A percentile compares a stretch with the other conserved stretches of the same genome.
Conservation (phyloP, 2,329 filamentous ascomycete species). For the Fusarium euwallaceae region DNA sequence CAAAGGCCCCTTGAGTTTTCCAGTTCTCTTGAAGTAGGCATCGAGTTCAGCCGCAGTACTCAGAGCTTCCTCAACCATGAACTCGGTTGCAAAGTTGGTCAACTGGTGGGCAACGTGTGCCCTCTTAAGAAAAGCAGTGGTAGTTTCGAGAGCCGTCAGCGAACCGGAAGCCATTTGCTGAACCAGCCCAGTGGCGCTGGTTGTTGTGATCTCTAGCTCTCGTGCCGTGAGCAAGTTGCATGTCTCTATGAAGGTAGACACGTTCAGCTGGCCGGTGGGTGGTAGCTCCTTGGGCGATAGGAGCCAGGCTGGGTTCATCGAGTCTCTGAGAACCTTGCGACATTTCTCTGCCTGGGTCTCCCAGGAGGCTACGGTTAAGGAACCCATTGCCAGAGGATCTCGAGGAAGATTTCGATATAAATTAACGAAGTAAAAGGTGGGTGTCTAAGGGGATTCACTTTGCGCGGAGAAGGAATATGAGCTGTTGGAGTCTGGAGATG, state of each 20-base stretch:
- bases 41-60: slow-evolving; percentile 22
- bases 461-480: neutral
- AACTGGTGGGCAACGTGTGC: slow-evolving; percentile 38
- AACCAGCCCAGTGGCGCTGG: neutral
- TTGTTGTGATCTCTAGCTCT: slow-evolving; percentile 10
- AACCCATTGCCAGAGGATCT: neutral
- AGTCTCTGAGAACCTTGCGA: slow-evolving; percentile 6
- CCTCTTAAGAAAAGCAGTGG: slow-evolving; percentile 33
- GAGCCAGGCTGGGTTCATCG: slow-evolving; percentile 15
- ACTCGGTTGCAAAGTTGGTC: slow-evolving; percentile 37
- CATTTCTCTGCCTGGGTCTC: slow-evolving; percentile 24
- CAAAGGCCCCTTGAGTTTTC: slow-evolving; percentile 13
- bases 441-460: neutral
- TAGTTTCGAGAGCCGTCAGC: slow-evolving; percentile 14
- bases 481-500: neutral
- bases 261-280: neutral
- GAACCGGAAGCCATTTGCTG: neutral
- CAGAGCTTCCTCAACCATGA: slow-evolving; percentile 34
- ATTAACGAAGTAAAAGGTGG: neutral
- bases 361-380: neutral
- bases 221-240: neutral
- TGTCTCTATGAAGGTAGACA: neutral
- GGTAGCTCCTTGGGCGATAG: slow-evolving; percentile 13
- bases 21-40: slow-evolving; percentile 11
- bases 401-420: neutral